Evolutionary conservation across 208 protist genomes (phyloP).

Genomic region (Wallacemonas sp.): DNA sequence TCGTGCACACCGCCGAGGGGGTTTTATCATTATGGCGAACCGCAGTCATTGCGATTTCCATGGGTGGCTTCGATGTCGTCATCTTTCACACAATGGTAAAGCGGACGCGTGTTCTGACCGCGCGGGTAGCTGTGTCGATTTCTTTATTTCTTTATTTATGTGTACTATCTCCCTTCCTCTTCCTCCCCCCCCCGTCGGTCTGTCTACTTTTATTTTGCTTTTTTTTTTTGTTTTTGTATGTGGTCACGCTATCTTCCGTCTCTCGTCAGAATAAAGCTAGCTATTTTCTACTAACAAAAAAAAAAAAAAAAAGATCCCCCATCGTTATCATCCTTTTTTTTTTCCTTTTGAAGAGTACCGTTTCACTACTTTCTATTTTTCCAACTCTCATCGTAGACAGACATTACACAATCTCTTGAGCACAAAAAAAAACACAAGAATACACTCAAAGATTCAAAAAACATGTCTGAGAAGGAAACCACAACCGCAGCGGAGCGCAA

Average conservation of each 20-base stretch:
- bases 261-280: background rate
- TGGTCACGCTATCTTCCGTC: background rate
- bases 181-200: no score
- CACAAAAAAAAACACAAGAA: background rate
- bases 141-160: background rate
- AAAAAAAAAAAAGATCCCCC: background rate
- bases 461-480: slow-evolving; percentile 35
- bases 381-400: background rate
- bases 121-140: no score
- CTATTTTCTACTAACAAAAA: background rate
- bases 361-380: background rate
- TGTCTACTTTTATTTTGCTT: background rate
- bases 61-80: no score
- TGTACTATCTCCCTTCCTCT: background rate
- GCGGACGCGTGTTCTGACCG: no score
- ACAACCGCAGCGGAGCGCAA: slow-evolving; percentile 45
- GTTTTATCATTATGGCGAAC: no score
- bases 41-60: no score
- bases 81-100: no score
- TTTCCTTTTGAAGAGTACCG: background rate
- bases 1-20: no score
- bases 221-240: background rate
- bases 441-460: background rate
- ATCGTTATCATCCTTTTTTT: slow-evolving; percentile 6
- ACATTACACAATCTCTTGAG: background rate